These are phyloP conservation scores for Candida andamanensis DNA, from an alignment of 805 yeast genomes.

Conservation along the genomic window DNA sequence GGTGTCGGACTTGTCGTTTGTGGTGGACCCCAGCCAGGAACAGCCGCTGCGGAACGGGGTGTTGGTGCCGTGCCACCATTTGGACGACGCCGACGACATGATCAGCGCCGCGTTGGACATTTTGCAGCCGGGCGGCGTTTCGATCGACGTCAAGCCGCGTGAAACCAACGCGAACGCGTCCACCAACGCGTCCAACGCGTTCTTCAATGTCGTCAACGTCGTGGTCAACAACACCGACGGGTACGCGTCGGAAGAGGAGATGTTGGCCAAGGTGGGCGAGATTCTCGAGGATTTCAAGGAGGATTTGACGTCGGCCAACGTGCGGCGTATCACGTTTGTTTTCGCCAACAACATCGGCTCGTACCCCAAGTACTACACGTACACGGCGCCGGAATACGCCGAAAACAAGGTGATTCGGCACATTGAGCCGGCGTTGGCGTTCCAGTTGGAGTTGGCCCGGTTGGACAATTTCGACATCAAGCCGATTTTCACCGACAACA, in stretches of 20 bases:
- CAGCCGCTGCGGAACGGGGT: conserved; percentile 80
- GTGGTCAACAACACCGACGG: conserved; percentile 73
- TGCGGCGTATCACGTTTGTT: conserved; percentile 92
- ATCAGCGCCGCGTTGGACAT: conserved; percentile 69
- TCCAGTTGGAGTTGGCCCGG: conserved; percentile 92
- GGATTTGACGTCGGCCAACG: conserved; percentile 62
- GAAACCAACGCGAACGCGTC: conserved; percentile 19
- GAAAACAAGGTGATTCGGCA: conserved; percentile 96
- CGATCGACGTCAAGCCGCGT: conserved; percentile 4
- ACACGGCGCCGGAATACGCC: conserved; percentile 76
- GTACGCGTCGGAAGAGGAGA: conserved; percentile 62
- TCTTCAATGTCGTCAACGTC: conserved; percentile 79
- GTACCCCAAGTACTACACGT: conserved; percentile 94
- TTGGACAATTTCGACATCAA: conserved; percentile 91
- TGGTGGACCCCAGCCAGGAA: conserved; percentile 63
- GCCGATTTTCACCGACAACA: conserved; percentile 92
- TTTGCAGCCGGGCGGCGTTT: conserved; percentile 42
- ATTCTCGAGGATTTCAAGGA: conserved; percentile 63
- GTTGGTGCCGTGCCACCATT: conserved; percentile 70
- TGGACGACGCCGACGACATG: conserved; percentile 88
- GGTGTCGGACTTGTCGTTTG: conserved; percentile 85
- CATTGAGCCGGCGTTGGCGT: conserved; percentile 96
- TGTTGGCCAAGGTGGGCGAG: conserved; percentile 57
- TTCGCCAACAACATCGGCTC: conserved; percentile 78
- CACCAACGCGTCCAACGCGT: too few species aligned